Evolutionary conservation across 306 rosid species (phyloP).

Genomic region (Vicia villosa): DNA sequence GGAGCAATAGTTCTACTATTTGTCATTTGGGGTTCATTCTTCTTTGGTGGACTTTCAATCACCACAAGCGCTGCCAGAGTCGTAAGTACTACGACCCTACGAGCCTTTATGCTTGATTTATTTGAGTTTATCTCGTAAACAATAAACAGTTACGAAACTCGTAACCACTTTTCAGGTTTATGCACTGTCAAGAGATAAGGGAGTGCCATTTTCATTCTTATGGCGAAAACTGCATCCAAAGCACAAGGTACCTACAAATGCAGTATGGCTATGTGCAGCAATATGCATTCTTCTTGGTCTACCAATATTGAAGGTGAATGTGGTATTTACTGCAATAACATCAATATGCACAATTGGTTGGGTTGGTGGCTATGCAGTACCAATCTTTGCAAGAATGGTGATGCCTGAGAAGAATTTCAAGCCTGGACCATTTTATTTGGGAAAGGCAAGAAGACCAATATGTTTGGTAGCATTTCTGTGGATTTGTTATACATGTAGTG

Average conservation of each 20-base stretch:
- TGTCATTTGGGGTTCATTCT: slow-evolving; percentile 86
- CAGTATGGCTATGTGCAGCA: slow-evolving; percentile 90
- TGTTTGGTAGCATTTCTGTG: slow-evolving; percentile 75
- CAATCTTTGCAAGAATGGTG: slow-evolving; percentile 77
- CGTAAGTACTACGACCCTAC: not conserved
- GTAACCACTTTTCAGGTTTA: slow-evolving; percentile 58
- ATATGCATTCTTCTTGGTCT: slow-evolving; percentile 80
- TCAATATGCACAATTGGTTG: slow-evolving; percentile 82
- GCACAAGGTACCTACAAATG: slow-evolving; percentile 76
- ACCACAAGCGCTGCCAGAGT: slow-evolving; percentile 94
- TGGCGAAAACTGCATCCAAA: slow-evolving; percentile 79
- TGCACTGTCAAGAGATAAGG: slow-evolving; percentile 80
- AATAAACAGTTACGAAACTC: not conserved
- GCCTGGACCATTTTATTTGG: slow-evolving; percentile 78
- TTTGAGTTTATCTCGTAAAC: not conserved
- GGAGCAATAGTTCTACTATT: slow-evolving; percentile 72
- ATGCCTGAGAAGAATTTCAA: slow-evolving; percentile 75
- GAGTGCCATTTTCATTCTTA: slow-evolving; percentile 68
- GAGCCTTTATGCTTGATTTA: not conserved
- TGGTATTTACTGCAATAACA: slow-evolving; percentile 76
- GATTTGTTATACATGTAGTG: slow-evolving; percentile 84
- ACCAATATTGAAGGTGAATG: slow-evolving; percentile 73
- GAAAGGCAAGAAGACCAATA: slow-evolving; percentile 74
- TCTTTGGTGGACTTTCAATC: slow-evolving; percentile 86
- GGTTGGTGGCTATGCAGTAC: slow-evolving; percentile 93